Evolutionary conservation across 2,329 filamentous ascomycete genomes (phyloP).

Genomic region (Hypoxylon sp.): DNA sequence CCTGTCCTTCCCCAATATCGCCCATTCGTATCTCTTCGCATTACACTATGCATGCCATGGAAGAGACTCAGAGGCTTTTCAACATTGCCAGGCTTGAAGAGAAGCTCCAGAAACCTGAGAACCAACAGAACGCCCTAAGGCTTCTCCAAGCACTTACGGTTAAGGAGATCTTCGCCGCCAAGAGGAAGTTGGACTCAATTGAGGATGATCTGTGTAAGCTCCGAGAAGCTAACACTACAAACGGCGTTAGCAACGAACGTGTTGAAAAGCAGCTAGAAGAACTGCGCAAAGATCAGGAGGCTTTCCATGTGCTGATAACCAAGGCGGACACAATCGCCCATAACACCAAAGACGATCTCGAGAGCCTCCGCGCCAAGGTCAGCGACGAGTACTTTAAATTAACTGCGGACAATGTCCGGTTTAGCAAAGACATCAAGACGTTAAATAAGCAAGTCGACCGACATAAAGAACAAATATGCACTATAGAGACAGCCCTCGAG

Average conservation of each 20-base stretch:
- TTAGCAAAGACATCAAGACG: conserved; percentile 34
- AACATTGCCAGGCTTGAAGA: conserved; percentile 27
- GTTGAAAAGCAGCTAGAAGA: conserved; percentile 37
- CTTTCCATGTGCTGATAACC: conserved; percentile 29
- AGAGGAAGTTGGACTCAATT: conserved; percentile 31
- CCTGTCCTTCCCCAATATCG: no score
- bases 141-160: conserved; percentile 44
- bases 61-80: conserved; percentile 30
- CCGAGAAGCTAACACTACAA: conserved; percentile 22
- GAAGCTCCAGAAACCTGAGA: conserved; percentile 40
- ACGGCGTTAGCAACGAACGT: conserved; percentile 19
- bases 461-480: conserved; percentile 20
- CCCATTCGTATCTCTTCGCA: background rate
- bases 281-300: conserved; percentile 34
- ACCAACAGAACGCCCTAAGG: conserved; percentile 34
- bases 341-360: conserved; percentile 29
- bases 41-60: conserved; percentile 34
- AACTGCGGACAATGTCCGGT: conserved; percentile 34
- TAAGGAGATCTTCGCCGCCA: conserved; percentile 40
- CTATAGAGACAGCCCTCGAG: conserved; percentile 22
- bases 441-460: conserved; percentile 30
- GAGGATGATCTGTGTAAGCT: conserved; percentile 29
- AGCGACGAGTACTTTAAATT: conserved; percentile 35
- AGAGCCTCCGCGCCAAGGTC: conserved; percentile 32
- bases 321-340: conserved; percentile 21